Conservation (phyloP, 805 yeast genomes). For the Komagataella pseudopastoris region DNA sequence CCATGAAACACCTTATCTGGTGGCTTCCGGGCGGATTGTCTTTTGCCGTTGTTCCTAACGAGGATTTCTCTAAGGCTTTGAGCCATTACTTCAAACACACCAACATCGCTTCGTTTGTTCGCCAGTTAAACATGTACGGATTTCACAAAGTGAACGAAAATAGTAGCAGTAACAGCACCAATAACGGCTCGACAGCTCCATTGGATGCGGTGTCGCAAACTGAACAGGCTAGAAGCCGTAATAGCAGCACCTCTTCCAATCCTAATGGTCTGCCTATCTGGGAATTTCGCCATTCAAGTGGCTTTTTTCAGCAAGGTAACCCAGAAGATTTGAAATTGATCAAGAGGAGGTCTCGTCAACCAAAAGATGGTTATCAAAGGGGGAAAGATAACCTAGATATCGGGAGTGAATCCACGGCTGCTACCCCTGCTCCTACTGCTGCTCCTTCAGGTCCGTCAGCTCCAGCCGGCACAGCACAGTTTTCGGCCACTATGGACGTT, state of each 20-base stretch:
- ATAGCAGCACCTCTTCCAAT: slow-evolving; percentile 9
- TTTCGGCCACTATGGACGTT: background rate
- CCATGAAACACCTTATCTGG: slow-evolving; percentile 66
- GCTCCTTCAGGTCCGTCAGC: background rate
- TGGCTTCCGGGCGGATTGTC: slow-evolving; percentile 61
- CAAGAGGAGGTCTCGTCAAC: slow-evolving; percentile 50
- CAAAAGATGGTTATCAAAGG: background rate
- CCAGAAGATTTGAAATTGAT: slow-evolving; percentile 57
- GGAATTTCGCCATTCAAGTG: slow-evolving; percentile 85
- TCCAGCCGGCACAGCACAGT: background rate
- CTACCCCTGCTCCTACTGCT: background rate
- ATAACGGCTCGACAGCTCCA: background rate
- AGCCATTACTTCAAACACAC: slow-evolving; percentile 65
- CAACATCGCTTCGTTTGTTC: slow-evolving; percentile 64
- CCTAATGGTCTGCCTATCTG: slow-evolving; percentile 25
- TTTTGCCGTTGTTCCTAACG: slow-evolving; percentile 73
- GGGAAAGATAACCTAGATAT: background rate
- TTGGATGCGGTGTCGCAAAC: background rate
- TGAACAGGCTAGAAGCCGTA: slow-evolving; percentile 7
- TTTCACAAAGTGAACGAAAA: slow-evolving; percentile 59
- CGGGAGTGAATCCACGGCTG: background rate
- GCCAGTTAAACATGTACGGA: slow-evolving; percentile 75
- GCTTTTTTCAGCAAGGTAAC: slow-evolving; percentile 72
- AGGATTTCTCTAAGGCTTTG: slow-evolving; percentile 70
- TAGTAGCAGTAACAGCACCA: slow-evolving; percentile 2